Conservation (phyloP, 2,329 filamentous ascomycete species). For the Trichoderma koningiopsis region DNA sequence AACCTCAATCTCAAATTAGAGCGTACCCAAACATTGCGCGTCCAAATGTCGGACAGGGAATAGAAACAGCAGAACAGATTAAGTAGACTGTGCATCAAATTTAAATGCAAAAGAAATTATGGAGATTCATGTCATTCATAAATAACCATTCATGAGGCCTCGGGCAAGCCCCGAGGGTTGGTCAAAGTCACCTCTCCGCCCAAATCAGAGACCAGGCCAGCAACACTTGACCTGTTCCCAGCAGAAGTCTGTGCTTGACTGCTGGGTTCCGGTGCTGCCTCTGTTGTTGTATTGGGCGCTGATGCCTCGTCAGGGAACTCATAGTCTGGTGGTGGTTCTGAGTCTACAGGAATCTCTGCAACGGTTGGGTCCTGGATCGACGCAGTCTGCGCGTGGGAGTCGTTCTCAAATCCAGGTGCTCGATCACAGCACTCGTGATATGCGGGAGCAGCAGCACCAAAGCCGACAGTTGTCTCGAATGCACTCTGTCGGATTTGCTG, state of each 20-base stretch:
- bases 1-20: not conserved
- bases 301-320: not conserved
- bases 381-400: conserved; percentile 9
- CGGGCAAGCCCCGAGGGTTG: not conserved
- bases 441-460: conserved; percentile 25
- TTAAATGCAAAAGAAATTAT: not conserved
- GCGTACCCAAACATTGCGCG: not conserved
- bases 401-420: conserved; percentile 6
- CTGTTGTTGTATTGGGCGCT: not conserved
- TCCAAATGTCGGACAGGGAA: not conserved
- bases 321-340: conserved; percentile 14
- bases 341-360: conserved; percentile 20
- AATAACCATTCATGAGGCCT: not conserved
- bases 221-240: not conserved
- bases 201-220: not conserved
- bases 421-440: conserved; percentile 26
- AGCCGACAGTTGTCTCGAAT: conserved; percentile 24
- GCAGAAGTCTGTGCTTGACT: not conserved
- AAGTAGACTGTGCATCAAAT: not conserved
- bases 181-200: not conserved
- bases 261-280: not conserved
- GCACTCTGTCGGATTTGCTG: conserved; percentile 26
- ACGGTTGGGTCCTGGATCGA: conserved; percentile 4
- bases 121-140: not conserved
- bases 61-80: not conserved